phyloP scores from a whole-genome alignment of 2,329 filamentous ascomycete genomes.

The Trematosphaeria pertusa region DNA sequence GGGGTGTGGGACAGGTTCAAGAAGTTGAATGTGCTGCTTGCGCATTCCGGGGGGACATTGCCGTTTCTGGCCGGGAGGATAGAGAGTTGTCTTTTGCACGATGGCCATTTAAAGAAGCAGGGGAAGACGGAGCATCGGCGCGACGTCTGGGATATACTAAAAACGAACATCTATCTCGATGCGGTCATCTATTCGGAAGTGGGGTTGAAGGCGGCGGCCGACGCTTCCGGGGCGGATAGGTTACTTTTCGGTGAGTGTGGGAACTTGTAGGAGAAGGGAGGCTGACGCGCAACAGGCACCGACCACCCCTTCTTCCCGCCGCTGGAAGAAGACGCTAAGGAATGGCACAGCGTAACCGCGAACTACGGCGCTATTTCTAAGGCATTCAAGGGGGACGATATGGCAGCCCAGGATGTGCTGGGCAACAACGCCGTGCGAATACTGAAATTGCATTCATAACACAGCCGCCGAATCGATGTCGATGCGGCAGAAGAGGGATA shows the following conservation, averaged over 20 bases:
- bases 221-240: slow-evolving; percentile 70
- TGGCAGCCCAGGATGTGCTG: slow-evolving; percentile 61
- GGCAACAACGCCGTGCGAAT: slow-evolving; percentile 66
- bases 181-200: slow-evolving; percentile 83
- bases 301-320: slow-evolving; percentile 89
- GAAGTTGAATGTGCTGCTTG: slow-evolving; percentile 75
- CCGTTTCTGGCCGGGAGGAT: slow-evolving; percentile 89
- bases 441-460: slow-evolving; percentile 50
- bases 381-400: slow-evolving; percentile 55
- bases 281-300: slow-evolving; percentile 58
- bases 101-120: slow-evolving; percentile 73
- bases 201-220: slow-evolving; percentile 73
- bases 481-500: too few species aligned
- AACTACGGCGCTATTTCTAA: slow-evolving; percentile 64
- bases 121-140: slow-evolving; percentile 65
- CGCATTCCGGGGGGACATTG: slow-evolving; percentile 86
- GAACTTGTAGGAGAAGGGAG: not conserved
- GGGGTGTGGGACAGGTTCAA: slow-evolving; percentile 82
- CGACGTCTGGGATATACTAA: slow-evolving; percentile 69
- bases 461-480: too few species aligned
- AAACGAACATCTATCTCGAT: slow-evolving; percentile 84
- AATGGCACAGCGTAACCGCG: slow-evolving; percentile 73
- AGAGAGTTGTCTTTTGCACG: slow-evolving; percentile 85
- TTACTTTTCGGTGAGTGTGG: slow-evolving; percentile 70
- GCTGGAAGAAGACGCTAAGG: slow-evolving; percentile 65